Percentiles rank a stretch among this genome's conserved stretches.
These are phyloP conservation scores for Aspergillus sp. DNA, from an alignment of 2,329 filamentous ascomycete genomes.

Conservation along the genomic window DNA sequence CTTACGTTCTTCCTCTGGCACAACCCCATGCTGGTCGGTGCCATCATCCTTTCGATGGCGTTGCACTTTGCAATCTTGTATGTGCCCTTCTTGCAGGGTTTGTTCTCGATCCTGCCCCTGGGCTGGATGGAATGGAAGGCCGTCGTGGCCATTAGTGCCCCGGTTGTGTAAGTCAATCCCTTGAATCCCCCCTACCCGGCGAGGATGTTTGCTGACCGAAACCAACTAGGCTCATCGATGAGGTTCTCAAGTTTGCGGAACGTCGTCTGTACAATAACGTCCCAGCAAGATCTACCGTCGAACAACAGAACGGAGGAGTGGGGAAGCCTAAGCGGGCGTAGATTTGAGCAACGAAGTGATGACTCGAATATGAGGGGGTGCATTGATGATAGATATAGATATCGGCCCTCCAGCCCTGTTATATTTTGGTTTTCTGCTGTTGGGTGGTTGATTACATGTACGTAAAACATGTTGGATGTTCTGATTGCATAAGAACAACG, in stretches of 20 bases:
- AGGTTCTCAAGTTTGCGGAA: constrained; percentile 78
- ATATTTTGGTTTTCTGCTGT: constrained; percentile 11
- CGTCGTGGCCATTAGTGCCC: constrained; percentile 81
- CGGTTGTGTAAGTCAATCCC: constrained; percentile 75
- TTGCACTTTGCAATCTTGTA: constrained; percentile 95
- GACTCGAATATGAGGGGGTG: constrained; percentile 15
- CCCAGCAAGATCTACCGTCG: constrained; percentile 16
- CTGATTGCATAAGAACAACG: constrained; percentile 17
- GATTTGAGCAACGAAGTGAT: constrained; percentile 21
- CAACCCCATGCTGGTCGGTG: constrained; percentile 98
- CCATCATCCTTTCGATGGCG: constrained; percentile 87
- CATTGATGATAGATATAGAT: constrained; percentile 27
- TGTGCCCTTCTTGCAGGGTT: constrained; percentile 78
- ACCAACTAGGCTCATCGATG: constrained; percentile 69
- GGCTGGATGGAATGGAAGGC: constrained; percentile 89
- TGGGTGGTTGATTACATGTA: constrained; percentile 21
- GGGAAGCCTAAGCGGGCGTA: constrained; percentile 42
- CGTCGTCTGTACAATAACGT: constrained; percentile 62
- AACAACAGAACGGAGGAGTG: constrained; percentile 33
- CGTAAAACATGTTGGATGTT: constrained; percentile 21
- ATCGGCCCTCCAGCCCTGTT: constrained; percentile 12
- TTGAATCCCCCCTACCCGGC: neutral
- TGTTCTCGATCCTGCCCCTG: constrained; percentile 90
- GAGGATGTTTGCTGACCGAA: constrained; percentile 20
- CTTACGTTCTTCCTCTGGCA: constrained; percentile 94